phyloP scores from a whole-genome alignment of 2,329 filamentous ascomycete genomes.

The Aspergillus niger region DNA sequence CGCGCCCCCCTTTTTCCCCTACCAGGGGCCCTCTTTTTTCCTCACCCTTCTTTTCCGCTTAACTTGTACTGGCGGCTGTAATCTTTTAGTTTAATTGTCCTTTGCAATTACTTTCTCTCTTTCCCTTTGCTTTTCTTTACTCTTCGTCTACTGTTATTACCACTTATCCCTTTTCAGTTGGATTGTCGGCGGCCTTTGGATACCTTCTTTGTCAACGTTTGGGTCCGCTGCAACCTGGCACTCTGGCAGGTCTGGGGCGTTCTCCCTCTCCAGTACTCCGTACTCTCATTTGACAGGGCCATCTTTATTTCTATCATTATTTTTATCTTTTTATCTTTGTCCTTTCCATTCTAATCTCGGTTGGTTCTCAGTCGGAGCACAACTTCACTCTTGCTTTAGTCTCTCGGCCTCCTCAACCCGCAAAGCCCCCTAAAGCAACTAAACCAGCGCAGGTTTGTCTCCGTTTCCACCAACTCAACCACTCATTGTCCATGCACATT shows the following conservation, averaged over 20 bases:
- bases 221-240: conserved; percentile 17
- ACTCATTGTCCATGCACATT: conserved; percentile 29
- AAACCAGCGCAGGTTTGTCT: conserved; percentile 23
- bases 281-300: conserved; percentile 6
- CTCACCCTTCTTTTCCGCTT: not conserved
- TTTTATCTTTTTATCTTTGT: conserved; percentile 13
- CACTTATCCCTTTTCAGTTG: conserved; percentile 23
- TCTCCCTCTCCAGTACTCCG: not conserved
- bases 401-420: conserved; percentile 10
- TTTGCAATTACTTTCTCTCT: conserved; percentile 43
- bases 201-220: conserved; percentile 22
- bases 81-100: conserved; percentile 21
- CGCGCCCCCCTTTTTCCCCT: conserved; percentile 17
- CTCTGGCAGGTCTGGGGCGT: conserved; percentile 11
- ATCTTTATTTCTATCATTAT: conserved; percentile 11
- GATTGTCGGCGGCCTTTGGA: conserved; percentile 11
- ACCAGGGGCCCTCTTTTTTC: conserved; percentile 9
- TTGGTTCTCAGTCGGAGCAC: conserved; percentile 8
- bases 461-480: conserved; percentile 30
- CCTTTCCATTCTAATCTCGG: conserved; percentile 5
- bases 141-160: conserved; percentile 18
- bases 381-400: conserved; percentile 5
- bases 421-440: conserved; percentile 21
- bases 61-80: conserved; percentile 1
- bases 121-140: conserved; percentile 16